Evolutionary conservation across 225 moss, liverwort and hornwort species (phyloP), one percentile per base, ranked within the genome.

Genomic region (Pleurozium schreberi): DNA sequence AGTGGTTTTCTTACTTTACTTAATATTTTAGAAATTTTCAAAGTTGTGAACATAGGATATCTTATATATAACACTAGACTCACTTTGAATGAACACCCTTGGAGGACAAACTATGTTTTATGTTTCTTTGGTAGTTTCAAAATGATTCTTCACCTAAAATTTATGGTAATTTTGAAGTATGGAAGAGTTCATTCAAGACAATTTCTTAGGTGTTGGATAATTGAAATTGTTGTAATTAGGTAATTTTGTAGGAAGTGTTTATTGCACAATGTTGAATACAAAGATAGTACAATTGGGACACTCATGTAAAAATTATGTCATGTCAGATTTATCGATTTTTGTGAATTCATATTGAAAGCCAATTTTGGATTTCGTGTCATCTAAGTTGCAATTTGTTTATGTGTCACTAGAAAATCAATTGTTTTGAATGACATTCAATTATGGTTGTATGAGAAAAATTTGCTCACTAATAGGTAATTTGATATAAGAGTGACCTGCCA

Each of bases 401-500:
- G 43, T 50, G 12, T 21, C 50, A 21, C 2, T 34, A 50, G 50
- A 75, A 33, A 50, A 50, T 31, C 13, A 75, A 3, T 12, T 2
- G 11, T 19, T 31, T 7, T 18, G 4, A 75, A 49, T 47, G 49
- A 49, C 1, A 23, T 75, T 3, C 36, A 34, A 22, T 36, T 5
- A 23, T 53, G 1, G 23, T 9, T 15, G 14, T 14, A 14, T 53
- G 14, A 9, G 6, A 38, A 14, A 23, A 23, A 14, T 5, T 53
- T 53, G 6, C 36, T 53, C 1, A 0, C 3, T 6, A 23, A 14
- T 8, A 36, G 8, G 6, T 23, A 2, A 53, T 53, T 9, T 8
- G 2, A 52, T 8, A 50, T 75, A 8, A 3, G 13, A 50, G 8
- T 0, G 0, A 12, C 49, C 12, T 33, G 49, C 4, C 1, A 75